Conservation (phyloP, 352 stramenopile genomes). For the Pythium sukuiense region DNA sequence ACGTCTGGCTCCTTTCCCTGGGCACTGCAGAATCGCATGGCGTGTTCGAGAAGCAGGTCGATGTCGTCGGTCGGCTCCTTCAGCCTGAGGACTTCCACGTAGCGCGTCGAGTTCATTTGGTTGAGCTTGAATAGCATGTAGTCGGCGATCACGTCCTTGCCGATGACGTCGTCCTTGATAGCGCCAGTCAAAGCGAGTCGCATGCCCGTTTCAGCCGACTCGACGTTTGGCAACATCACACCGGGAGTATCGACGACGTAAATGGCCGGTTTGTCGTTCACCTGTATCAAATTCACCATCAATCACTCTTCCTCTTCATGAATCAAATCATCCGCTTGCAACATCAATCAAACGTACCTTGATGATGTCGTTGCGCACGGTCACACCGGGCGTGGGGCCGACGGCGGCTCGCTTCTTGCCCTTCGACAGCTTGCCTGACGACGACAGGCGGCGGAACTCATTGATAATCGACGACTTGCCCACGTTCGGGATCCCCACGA, state of each 20-base stretch:
- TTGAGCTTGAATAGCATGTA: slow-evolving; percentile 90
- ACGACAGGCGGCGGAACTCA: slow-evolving; percentile 74
- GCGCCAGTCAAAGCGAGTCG: slow-evolving; percentile 82
- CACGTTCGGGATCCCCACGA: slow-evolving; percentile 90
- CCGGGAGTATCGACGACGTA: slow-evolving; percentile 90
- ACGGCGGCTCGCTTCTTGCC: slow-evolving; percentile 81
- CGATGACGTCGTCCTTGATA: slow-evolving; percentile 87
- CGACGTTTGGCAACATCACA: slow-evolving; percentile 87
- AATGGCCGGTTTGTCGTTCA: slow-evolving; percentile 84
- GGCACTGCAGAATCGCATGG: slow-evolving; percentile 70
- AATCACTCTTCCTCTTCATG: background rate
- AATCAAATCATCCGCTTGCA: slow-evolving; percentile 7
- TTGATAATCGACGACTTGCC: slow-evolving; percentile 91
- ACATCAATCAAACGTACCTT: slow-evolving; percentile 48
- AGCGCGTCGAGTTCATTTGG: slow-evolving; percentile 70
- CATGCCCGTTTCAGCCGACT: slow-evolving; percentile 76
- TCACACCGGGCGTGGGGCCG: slow-evolving; percentile 82
- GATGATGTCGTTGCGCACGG: slow-evolving; percentile 86
- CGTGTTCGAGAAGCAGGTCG: slow-evolving; percentile 53
- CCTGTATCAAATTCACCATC: slow-evolving; percentile 31
- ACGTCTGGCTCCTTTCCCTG: slow-evolving; percentile 77
- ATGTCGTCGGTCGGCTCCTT: slow-evolving; percentile 74
- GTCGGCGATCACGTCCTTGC: slow-evolving; percentile 84
- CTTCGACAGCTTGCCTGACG: slow-evolving; percentile 73
- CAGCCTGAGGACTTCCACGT: slow-evolving; percentile 75